These are phyloP conservation scores for Pezicula radicicola DNA, from an alignment of 2,329 filamentous ascomycete species.

Conservation along the genomic window DNA sequence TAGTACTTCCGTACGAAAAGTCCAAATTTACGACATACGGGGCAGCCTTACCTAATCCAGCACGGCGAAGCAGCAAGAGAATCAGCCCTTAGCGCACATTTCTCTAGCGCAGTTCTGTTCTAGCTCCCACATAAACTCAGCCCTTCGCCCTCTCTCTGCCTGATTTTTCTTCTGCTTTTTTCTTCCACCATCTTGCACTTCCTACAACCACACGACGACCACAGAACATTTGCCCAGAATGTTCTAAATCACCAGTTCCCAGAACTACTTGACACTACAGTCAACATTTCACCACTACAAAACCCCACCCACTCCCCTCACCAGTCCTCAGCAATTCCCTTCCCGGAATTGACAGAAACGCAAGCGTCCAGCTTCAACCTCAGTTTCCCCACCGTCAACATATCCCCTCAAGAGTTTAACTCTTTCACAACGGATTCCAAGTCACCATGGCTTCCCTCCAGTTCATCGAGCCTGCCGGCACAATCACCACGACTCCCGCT, in stretches of 20 bases:
- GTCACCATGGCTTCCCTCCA: constrained; percentile 78
- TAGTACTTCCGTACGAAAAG: too few species aligned
- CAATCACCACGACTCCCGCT: constrained; percentile 54
- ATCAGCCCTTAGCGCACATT: too few species aligned
- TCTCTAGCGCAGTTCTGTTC: too few species aligned
- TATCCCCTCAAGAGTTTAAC: constrained; percentile 63
- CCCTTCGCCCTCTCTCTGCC: too few species aligned
- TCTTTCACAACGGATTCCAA: constrained; percentile 81
- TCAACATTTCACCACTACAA: constrained; percentile 48
- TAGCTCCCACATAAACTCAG: too few species aligned
- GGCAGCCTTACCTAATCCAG: too few species aligned
- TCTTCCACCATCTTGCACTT: constrained; percentile 31
- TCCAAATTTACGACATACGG: too few species aligned
- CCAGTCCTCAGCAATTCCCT: constrained; percentile 50
- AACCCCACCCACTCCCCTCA: constrained; percentile 40
- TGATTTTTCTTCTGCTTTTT: constrained; percentile 27
- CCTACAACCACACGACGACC: constrained; percentile 30
- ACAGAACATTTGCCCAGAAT: constrained; percentile 43
- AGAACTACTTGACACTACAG: constrained; percentile 33
- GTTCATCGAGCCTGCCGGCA: constrained; percentile 61
- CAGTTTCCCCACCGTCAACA: constrained; percentile 52
- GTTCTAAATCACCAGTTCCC: constrained; percentile 51
- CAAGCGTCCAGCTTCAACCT: constrained; percentile 58
- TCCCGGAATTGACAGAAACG: constrained; percentile 65
- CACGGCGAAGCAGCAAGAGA: too few species aligned